Conservation (phyloP, 164 flowering plant species). For the Stephania japonica region DNA sequence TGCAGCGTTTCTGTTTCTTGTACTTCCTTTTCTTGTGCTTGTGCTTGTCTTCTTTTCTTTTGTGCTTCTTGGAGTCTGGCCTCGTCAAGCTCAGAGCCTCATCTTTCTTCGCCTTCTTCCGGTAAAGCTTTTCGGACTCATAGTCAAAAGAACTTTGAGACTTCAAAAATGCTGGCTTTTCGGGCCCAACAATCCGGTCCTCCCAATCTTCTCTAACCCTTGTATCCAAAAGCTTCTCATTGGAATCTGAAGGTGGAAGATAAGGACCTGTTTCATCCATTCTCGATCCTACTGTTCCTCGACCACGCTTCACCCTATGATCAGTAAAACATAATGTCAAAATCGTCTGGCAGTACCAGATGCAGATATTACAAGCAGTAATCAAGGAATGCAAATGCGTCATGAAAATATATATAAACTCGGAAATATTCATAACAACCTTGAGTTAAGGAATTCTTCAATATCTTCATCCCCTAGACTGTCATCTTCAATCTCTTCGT, state of each 20-base stretch:
- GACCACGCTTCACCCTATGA: conserved; percentile 80
- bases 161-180: conserved; percentile 40
- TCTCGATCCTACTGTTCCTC: conserved; percentile 83
- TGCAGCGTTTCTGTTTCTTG: conserved; percentile 27
- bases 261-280: conserved; percentile 97
- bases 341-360: background rate
- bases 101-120: conserved; percentile 28
- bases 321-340: conserved; percentile 3
- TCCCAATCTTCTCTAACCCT: conserved; percentile 28
- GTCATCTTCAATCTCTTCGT: conserved; percentile 68
- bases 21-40: conserved; percentile 29
- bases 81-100: conserved; percentile 26
- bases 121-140: conserved; percentile 16
- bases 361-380: no score
- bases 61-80: conserved; percentile 31
- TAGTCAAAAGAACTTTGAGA: conserved; percentile 28
- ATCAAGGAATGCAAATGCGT: background rate
- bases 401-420: background rate
- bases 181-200: conserved; percentile 52
- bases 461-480: conserved; percentile 75
- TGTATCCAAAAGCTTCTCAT: conserved; percentile 21
- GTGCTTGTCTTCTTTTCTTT: conserved; percentile 18
- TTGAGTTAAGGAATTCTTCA: conserved; percentile 70
- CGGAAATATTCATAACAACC: conserved; percentile 28
- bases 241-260: conserved; percentile 34